These are phyloP conservation scores for Samsoniella hepiali DNA, from an alignment of 2,329 filamentous ascomycete species.

Conservation along the genomic window DNA sequence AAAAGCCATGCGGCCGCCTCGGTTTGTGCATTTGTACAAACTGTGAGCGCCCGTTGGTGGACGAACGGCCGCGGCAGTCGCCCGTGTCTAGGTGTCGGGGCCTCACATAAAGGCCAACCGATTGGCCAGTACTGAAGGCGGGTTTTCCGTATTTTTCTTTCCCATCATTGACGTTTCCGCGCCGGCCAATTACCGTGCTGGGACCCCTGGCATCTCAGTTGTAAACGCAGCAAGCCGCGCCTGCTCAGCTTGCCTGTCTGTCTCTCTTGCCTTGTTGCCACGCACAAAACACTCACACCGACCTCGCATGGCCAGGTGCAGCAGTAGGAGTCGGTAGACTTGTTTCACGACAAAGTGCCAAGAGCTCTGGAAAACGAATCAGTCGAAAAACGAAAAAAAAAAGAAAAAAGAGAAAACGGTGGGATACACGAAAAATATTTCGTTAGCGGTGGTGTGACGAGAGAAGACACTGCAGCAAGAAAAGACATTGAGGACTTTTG, in stretches of 20 bases:
- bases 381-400: background rate
- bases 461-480: background rate
- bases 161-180: no score
- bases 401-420: background rate
- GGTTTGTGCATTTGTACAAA: no score
- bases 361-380: background rate
- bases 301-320: conserved; percentile 14
- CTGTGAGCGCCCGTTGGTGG: no score
- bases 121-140: no score
- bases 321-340: background rate
- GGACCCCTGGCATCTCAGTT: background rate
- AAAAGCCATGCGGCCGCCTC: no score
- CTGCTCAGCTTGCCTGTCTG: background rate
- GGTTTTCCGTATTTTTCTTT: no score
- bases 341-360: background rate
- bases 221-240: background rate
- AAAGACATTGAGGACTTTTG: background rate
- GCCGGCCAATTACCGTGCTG: no score
- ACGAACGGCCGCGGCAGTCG: no score
- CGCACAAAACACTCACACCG: background rate
- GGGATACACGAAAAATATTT: conserved; percentile 13
- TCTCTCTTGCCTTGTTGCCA: no score
- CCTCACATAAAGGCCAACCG: no score
- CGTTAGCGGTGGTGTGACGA: conserved; percentile 11
- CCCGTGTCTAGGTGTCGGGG: no score